Evolutionary conservation across 2,329 filamentous ascomycete species (phyloP), one percentile per base, ranked within the genome.

Genomic region (Alternaria burnsii): DNA sequence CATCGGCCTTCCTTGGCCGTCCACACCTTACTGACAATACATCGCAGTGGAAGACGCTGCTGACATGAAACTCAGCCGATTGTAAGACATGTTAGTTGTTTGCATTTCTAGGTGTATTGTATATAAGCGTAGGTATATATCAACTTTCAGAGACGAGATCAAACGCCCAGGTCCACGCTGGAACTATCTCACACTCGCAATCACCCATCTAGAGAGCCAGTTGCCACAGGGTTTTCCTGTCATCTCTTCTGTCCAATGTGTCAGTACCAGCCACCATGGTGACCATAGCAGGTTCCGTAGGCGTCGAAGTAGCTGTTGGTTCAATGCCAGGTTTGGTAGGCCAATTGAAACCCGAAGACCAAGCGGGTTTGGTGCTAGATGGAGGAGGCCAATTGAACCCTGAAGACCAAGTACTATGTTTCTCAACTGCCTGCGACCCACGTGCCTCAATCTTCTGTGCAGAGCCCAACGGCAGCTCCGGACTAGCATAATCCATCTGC

Each of bases 401-500:
- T 1, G 46, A 50, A 50, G 30, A 36, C 46, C 46, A 38, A 36
- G 32, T 36, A 38, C 32, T 50, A 14, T 34, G 38, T 24, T 12
- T 12, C 2, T 2, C 20, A 36, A 50, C 46, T 14, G 24, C 14
- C 1, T 18, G 20, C 6, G 3, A 30, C 3, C 32, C n/a, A 41
- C 28, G 26, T 5, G 38, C 51, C 8, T 22, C 51, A 5, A 53
- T 8, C 26, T 32, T 41, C 28, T 53, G 24, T 26, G 14, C 40
- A 50, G 46, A 34, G 8, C n/a, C 30, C 18, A 50, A 32, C 18
- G 40, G 18, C 18, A 32, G 12, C 20, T n/a, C 38, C 0, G 51
- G 51, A 26, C 26, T 26, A 18, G 28, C 38, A 26, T 53, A 53
- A 43, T 53, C 38, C 51, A 53, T 53, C 26, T 53, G 51, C 9